Evolutionary conservation across 2,329 filamentous ascomycete genomes (phyloP).

Genomic region (Emericellopsis cladophorae): DNA sequence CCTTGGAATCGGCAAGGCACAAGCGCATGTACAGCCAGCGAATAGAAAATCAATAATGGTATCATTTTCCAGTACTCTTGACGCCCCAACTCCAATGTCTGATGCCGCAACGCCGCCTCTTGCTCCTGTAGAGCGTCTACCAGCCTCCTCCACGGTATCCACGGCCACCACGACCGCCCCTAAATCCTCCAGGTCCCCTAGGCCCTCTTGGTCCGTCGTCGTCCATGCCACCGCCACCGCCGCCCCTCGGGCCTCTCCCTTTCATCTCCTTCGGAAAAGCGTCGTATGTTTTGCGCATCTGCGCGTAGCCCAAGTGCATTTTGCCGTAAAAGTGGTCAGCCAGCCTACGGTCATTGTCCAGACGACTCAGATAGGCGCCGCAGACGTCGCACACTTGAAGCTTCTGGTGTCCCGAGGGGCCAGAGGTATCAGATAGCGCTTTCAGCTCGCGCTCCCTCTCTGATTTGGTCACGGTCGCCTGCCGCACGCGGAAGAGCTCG

Average conservation of each 20-base stretch:
- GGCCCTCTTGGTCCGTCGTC: conserved; percentile 26
- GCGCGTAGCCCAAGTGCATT: conserved; percentile 96
- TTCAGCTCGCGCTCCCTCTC: conserved; percentile 84
- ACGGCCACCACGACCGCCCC: conserved; percentile 22
- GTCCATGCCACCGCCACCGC: conserved; percentile 42
- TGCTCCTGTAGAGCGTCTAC: no score
- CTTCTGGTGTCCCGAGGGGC: conserved; percentile 92
- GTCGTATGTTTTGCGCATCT: conserved; percentile 92
- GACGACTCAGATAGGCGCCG: conserved; percentile 79
- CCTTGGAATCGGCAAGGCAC: no score
- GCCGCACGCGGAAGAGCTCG: conserved; percentile 77
- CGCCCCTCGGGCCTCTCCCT: conserved; percentile 44
- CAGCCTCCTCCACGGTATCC: no score
- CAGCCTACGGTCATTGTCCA: conserved; percentile 88
- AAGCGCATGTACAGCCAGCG: no score
- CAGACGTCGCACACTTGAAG: conserved; percentile 98
- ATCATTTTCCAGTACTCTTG: no score
- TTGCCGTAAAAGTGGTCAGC: conserved; percentile 99
- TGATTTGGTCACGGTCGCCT: conserved; percentile 68
- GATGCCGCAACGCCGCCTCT: no score
- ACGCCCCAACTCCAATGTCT: no score
- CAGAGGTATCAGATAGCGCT: conserved; percentile 78
- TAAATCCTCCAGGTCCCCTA: conserved; percentile 39
- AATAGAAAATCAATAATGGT: no score
- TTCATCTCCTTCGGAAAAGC: conserved; percentile 79